Percentiles rank a stretch among this genome's conserved stretches.
These are phyloP conservation scores for Quercus phellos DNA, from an alignment of 331 rosid genomes.

Conservation along the genomic window DNA sequence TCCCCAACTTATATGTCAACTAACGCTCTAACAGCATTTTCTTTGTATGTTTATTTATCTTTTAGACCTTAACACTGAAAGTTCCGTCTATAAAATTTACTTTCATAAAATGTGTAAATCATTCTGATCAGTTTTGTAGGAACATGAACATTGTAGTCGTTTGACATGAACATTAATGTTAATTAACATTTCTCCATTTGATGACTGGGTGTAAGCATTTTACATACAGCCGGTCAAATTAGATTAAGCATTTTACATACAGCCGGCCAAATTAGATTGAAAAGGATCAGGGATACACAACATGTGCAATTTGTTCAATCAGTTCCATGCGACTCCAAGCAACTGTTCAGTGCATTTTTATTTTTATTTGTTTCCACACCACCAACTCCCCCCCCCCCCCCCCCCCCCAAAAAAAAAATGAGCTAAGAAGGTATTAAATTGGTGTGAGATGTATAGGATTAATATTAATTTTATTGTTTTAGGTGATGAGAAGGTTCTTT, in stretches of 20 bases:
- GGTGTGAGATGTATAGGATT: too few species aligned
- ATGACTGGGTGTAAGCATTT: neutral
- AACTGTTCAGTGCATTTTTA: neutral
- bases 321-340: neutral
- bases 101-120: neutral
- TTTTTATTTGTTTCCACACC: too few species aligned
- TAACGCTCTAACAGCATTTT: neutral
- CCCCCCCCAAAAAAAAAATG: rapidly evolving
- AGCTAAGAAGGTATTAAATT: too few species aligned
- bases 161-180: neutral
- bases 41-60: neutral
- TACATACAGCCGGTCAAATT: neutral
- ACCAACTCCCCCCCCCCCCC: too few species aligned
- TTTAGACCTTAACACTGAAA: neutral
- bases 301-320: neutral
- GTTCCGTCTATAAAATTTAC: neutral
- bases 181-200: neutral
- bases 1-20: neutral
- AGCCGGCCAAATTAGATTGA: neutral
- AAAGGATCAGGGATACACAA: neutral
- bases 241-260: neutral
- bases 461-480: too few species aligned
- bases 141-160: neutral
- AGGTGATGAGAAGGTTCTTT: too few species aligned
- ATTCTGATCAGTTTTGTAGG: neutral